Conservation (phyloP, 2,329 filamentous ascomycete genomes). For the Cordyceps fumosorosea region DNA sequence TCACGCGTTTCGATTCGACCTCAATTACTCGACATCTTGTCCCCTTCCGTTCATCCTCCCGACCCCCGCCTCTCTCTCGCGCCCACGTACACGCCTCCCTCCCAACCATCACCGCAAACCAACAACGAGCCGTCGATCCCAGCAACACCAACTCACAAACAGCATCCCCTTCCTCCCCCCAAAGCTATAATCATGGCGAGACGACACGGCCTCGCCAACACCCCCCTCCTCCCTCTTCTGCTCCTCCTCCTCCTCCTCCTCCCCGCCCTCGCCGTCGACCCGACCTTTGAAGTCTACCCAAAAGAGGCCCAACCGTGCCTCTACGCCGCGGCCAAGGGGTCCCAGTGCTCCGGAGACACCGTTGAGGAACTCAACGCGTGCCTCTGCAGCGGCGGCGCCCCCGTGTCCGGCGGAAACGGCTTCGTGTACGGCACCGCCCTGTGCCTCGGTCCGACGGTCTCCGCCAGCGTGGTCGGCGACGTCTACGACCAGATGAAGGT, state of each 20-base stretch:
- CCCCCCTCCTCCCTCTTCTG: neutral
- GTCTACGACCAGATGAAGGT: slow-evolving; percentile 34
- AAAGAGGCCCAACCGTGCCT: slow-evolving; percentile 33
- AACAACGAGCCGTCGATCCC: neutral
- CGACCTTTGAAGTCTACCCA: slow-evolving; percentile 40
- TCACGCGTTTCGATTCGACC: no score
- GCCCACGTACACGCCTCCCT: no score
- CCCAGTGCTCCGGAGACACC: slow-evolving; percentile 30
- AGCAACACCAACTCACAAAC: neutral
- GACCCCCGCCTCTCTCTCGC: no score
- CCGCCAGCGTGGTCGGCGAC: slow-evolving; percentile 24
- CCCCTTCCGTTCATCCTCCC: no score
- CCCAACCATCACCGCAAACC: neutral
- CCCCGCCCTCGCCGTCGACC: slow-evolving; percentile 20
- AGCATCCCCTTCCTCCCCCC: neutral
- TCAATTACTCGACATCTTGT: no score
- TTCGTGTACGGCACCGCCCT: slow-evolving; percentile 37
- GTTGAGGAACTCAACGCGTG: slow-evolving; percentile 35
- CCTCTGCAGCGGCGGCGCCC: slow-evolving; percentile 35
- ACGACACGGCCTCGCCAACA: neutral
- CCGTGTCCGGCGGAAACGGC: slow-evolving; percentile 17
- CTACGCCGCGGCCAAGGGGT: slow-evolving; percentile 27
- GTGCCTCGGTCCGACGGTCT: slow-evolving; percentile 32
- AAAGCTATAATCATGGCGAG: neutral
- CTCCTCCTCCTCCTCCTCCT: neutral